A percentile compares a stretch with the other conserved stretches of the same genome.
phyloP scores from a whole-genome alignment of 192 early-diverging fungal genomes.

The Rhizophagus prolifer region DNA sequence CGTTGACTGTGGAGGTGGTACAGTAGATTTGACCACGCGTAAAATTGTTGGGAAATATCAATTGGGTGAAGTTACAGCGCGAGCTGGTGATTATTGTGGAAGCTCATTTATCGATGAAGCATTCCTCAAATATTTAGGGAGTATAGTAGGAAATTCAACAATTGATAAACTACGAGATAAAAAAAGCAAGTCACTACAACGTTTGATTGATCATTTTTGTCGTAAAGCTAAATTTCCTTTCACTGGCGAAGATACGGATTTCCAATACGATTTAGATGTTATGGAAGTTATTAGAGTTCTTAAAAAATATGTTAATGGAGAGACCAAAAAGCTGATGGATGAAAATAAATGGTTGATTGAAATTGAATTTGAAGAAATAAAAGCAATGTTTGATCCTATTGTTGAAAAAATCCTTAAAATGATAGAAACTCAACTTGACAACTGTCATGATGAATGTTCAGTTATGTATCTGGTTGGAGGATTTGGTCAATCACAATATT shows the following conservation, averaged over 20 bases:
- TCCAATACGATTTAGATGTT: not conserved
- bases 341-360: slow-evolving; percentile 18
- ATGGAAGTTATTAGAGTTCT: not conserved
- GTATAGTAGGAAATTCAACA: not conserved
- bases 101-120: slow-evolving; percentile 45
- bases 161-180: not conserved
- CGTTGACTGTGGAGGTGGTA: slow-evolving; percentile 46
- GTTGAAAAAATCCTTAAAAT: slow-evolving; percentile 50
- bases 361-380: not conserved
- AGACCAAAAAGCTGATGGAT: not conserved
- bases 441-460: slow-evolving; percentile 36
- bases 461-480: slow-evolving; percentile 59
- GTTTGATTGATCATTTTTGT: not conserved
- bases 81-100: slow-evolving; percentile 48
- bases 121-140: not conserved
- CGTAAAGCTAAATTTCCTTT: not conserved
- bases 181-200: not conserved
- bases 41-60: not conserved
- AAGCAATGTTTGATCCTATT: slow-evolving; percentile 52
- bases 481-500: slow-evolving; percentile 55
- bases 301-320: not conserved
- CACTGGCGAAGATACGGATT: not conserved
- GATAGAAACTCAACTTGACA: slow-evolving; percentile 52
- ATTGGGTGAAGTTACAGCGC: slow-evolving; percentile 48
- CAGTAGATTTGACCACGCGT: slow-evolving; percentile 36